Percentiles rank a stretch among this genome's conserved stretches.
phyloP scores from a whole-genome alignment of 208 protist genomes.

The Leishmania tropica region DNA sequence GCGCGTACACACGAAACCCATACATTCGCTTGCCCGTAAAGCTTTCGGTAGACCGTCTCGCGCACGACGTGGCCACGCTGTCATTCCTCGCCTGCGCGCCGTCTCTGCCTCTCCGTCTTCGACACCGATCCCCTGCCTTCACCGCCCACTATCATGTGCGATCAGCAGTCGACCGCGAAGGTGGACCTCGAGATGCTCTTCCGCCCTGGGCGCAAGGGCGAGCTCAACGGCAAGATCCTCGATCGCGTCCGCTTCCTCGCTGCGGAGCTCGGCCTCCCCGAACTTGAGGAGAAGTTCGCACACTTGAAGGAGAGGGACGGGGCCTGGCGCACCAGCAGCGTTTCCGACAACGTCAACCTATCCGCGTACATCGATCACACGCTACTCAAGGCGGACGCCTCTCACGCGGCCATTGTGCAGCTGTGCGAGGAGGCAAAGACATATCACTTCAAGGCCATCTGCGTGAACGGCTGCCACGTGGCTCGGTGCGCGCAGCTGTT shows the following conservation, averaged over 20 bases:
- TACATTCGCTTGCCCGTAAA: neutral
- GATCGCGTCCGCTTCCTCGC: constrained; percentile 58
- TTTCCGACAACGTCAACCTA: constrained; percentile 20
- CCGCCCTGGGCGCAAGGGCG: constrained; percentile 62
- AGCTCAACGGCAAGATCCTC: constrained; percentile 61
- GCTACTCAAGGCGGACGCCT: constrained; percentile 84
- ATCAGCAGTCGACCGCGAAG: constrained; percentile 11
- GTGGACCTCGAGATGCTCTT: constrained; percentile 44
- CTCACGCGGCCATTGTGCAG: constrained; percentile 49
- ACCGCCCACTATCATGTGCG: neutral
- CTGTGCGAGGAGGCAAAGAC: constrained; percentile 90
- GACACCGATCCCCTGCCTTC: neutral
- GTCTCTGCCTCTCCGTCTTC: neutral
- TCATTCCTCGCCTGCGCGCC: neutral
- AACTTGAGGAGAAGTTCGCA: constrained; percentile 59
- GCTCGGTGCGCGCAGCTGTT: constrained; percentile 48
- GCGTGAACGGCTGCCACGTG: constrained; percentile 92
- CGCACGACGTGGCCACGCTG: neutral
- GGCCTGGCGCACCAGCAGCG: constrained; percentile 43
- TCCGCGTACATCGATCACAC: constrained; percentile 94
- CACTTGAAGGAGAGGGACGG: constrained; percentile 57
- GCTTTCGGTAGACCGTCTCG: neutral
- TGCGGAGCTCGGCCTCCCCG: constrained; percentile 35
- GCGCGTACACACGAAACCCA: neutral
- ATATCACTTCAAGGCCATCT: constrained; percentile 91